A percentile compares a stretch with the other conserved stretches of the same genome.
phyloP scores from a whole-genome alignment of 2,329 filamentous ascomycete species.

The Dothidotthia symphoricarpi region DNA sequence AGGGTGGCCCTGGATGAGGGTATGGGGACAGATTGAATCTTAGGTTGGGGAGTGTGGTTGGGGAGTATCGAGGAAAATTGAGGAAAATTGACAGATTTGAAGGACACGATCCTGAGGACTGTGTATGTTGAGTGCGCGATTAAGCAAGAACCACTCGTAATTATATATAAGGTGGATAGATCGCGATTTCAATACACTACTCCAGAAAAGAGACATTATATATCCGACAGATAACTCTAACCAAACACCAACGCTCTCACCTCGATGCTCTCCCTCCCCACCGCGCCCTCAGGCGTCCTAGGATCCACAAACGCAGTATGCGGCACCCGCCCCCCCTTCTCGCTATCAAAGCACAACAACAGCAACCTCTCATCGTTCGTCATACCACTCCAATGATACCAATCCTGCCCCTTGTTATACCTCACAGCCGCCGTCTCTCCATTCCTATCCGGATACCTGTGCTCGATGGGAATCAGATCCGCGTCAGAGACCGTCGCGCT shows the following conservation, averaged over 20 bases:
- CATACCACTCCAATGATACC: conserved; percentile 82
- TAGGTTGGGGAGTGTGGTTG: too few species aligned
- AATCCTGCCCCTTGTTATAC: conserved; percentile 62
- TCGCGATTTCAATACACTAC: too few species aligned
- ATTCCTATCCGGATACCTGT: conserved; percentile 67
- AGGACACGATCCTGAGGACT: too few species aligned
- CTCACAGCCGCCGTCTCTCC: conserved; percentile 73
- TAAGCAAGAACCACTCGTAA: too few species aligned
- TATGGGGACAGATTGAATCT: conserved; percentile 9
- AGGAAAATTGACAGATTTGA: too few species aligned
- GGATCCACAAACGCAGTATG: conserved; percentile 68
- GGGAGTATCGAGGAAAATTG: too few species aligned
- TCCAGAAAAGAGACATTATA: too few species aligned
- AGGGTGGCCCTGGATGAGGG: conserved; percentile 59
- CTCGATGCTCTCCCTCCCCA: conserved; percentile 82
- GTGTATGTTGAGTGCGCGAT: too few species aligned
- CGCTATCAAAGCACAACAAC: conserved; percentile 75
- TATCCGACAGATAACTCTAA: too few species aligned
- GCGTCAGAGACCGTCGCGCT: conserved; percentile 55
- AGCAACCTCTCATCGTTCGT: conserved; percentile 68
- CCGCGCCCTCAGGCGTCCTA: conserved; percentile 65
- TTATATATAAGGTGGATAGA: too few species aligned
- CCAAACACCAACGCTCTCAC: conserved; percentile 83
- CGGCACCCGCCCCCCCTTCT: conserved; percentile 49
- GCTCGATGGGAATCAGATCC: conserved; percentile 70